phyloP scores from a whole-genome alignment of 73 alveolate genomes.

The Symbiodinium pilosum region DNA sequence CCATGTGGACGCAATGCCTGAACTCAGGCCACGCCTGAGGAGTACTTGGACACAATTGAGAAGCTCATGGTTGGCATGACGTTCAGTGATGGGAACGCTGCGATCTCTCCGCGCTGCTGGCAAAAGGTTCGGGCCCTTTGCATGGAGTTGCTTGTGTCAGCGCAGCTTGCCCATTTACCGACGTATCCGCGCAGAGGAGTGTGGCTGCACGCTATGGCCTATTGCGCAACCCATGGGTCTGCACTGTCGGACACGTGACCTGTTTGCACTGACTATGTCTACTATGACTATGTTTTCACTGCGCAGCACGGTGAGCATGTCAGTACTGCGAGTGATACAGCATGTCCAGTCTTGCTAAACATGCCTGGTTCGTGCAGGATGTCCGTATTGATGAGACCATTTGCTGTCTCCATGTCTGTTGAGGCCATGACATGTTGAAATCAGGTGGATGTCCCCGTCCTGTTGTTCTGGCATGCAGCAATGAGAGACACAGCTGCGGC shows the following conservation, averaged over 20 bases:
- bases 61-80: slow-evolving; percentile 91
- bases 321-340: no score
- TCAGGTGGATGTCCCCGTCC: slow-evolving; percentile 20
- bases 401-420: background rate
- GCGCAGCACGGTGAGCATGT: no score
- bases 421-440: background rate
- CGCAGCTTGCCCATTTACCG: background rate
- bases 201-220: slow-evolving; percentile 65
- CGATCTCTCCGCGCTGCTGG: slow-evolving; percentile 42
- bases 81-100: slow-evolving; percentile 57
- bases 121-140: background rate
- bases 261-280: background rate
- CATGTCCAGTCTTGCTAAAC: no score
- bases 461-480: slow-evolving; percentile 66
- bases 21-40: slow-evolving; percentile 41
- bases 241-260: slow-evolving; percentile 43
- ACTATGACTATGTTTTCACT: no score
- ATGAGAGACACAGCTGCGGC: slow-evolving; percentile 41
- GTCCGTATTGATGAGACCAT: no score
- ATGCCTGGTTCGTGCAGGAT: no score
- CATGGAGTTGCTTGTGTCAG: background rate
- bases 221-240: slow-evolving; percentile 37
- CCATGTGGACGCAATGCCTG: background rate
- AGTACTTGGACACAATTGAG: slow-evolving; percentile 68
- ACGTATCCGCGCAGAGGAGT: background rate